Evolutionary conservation across 2,329 filamentous ascomycete species (phyloP), one percentile per base, ranked within the genome.

Genomic region (Verticillium albo-atrum): DNA sequence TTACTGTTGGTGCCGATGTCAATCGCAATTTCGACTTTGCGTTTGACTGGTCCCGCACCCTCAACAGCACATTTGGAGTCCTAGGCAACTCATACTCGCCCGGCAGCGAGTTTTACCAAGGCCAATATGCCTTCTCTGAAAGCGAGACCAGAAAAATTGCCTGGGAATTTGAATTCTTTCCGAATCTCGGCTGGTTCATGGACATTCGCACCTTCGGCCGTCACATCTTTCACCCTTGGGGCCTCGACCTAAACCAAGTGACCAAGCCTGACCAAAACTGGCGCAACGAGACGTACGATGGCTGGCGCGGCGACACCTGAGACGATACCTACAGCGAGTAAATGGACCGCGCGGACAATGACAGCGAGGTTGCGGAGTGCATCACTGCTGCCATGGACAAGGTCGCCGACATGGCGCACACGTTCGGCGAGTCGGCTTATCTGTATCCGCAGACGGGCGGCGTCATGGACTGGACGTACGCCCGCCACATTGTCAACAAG

Each of bases 21-120:
- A 84, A 84, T 69, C 77, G 82, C 55, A 84, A 84, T 70, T 84
- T 83, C 64, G 80, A 84, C 67, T 82, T 83, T 68, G 67, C 83
- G 7, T 86, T 82, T 79, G 78, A 86, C 70, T 82, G 77, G 64
- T 70, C 66, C 37, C 71, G 70, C 56, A 68, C 74, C 50, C 83
- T 81, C 68, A 72, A 71, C 37, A 67, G 67, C 23, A 71, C 74
- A 2, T 75, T 78, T 1, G 68, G 65, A 2, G 5, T n/a, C n/a
- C 37, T 30, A 2, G 53, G 57, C 28, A 57, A 60, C 2, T 77
- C 73, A 1, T 64, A 71, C 3, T 62, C 69, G 27, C 79, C 82
- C 0, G 66, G 63, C 20, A 77, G 75, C 6, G 77, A 82, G 63
- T 73, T 76, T n/a, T 86, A 78, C 68, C 78, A 80, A 63, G 84